phyloP scores from a whole-genome alignment of 805 yeast species.

The Sugiyamaella lignohabitans region DNA sequence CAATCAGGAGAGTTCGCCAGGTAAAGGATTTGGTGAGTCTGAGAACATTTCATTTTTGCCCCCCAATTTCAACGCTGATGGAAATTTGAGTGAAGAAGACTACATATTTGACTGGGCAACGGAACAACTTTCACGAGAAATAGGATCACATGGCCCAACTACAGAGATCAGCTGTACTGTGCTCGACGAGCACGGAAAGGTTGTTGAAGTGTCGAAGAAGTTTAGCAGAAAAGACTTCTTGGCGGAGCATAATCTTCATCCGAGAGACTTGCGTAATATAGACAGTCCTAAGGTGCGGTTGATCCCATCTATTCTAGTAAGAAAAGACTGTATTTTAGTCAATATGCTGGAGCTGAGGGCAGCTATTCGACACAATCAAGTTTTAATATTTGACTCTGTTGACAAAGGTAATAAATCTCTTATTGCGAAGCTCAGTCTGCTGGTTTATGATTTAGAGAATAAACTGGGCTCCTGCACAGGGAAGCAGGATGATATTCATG shows the following conservation, averaged over 20 bases:
- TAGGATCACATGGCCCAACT: not conserved
- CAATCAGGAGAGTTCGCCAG: too few relatives aligned
- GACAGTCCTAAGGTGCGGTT: slow-evolving; percentile 60
- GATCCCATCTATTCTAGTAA: slow-evolving; percentile 58
- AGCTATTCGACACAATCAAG: slow-evolving; percentile 47
- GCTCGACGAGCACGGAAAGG: slow-evolving; percentile 51
- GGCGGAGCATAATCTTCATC: slow-evolving; percentile 65
- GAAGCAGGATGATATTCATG: slow-evolving; percentile 31
- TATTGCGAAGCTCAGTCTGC: slow-evolving; percentile 64
- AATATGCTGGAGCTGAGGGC: slow-evolving; percentile 61
- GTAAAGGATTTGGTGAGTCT: too few relatives aligned
- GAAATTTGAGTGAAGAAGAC: not conserved
- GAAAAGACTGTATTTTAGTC: slow-evolving; percentile 51
- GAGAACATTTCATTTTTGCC: not conserved
- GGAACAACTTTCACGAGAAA: not conserved
- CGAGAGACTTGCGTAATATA: slow-evolving; percentile 81
- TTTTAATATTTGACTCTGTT: slow-evolving; percentile 58
- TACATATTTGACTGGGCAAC: not conserved
- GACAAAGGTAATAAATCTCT: slow-evolving; percentile 28
- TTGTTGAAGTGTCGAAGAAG: slow-evolving; percentile 50
- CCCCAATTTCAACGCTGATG: not conserved
- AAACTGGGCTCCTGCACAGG: slow-evolving; percentile 42
- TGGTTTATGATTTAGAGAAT: slow-evolving; percentile 78
- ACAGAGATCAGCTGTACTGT: slow-evolving; percentile 31
- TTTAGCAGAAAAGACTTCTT: slow-evolving; percentile 51